Evolutionary conservation across 192 early-diverging fungal genomes (phyloP).

Genomic region (Entomortierella chlamydospora): DNA sequence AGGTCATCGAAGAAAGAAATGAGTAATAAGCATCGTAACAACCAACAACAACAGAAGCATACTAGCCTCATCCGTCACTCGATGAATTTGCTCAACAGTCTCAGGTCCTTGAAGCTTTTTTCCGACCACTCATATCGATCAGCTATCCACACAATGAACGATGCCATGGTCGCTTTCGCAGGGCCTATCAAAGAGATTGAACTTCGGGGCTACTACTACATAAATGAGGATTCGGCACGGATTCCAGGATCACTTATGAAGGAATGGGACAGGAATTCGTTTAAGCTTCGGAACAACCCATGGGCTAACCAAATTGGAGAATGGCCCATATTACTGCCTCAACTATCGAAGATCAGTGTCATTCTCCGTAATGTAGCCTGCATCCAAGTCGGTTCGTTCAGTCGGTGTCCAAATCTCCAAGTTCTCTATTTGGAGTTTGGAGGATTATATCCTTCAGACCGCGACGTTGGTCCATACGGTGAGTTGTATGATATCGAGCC

Average conservation of each 20-base stretch:
- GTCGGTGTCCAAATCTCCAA: slow-evolving; percentile 18
- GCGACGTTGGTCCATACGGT: no score
- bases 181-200: neutral
- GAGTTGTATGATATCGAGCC: neutral
- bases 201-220: neutral
- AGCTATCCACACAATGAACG: slow-evolving; percentile 8
- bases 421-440: neutral
- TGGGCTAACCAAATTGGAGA: neutral
- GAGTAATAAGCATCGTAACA: no score
- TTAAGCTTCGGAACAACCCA: neutral
- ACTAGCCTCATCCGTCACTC: neutral
- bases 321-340: neutral
- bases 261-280: neutral
- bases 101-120: neutral
- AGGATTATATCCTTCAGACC: no score
- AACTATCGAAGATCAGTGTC: neutral
- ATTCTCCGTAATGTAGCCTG: neutral
- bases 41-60: neutral
- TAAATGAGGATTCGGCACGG: neutral
- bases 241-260: neutral
- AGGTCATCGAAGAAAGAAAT: no score
- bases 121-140: neutral
- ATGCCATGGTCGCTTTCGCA: slow-evolving; percentile 5
- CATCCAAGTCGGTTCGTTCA: slow-evolving; percentile 10
- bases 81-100: neutral